Base-by-base conservation (phyloP, 495 filamentous ascomycete genomes). In the Trichocladium uniseriatum region DNA sequence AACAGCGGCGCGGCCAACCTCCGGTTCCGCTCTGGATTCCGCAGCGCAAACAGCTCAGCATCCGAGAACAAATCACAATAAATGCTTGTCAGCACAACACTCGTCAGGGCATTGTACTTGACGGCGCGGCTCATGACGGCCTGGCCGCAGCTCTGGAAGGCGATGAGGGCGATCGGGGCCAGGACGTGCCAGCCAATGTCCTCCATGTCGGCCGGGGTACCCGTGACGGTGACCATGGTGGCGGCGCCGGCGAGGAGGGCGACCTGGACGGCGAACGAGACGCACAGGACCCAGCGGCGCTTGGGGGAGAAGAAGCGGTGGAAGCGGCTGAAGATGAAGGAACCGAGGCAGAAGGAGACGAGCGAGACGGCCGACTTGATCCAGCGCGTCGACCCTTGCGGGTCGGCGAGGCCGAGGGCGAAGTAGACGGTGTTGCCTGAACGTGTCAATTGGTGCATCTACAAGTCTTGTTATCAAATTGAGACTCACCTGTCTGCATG, bases 21-120 rank as follows among this genome's bases (percentile, higher is more conserved):
- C 19, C 79, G 70, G 55, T 82, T 79, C 44, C 83, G 60, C 58
- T 86, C 79, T 7, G 63, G 64, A 53, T 83, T 79, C 5, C 64
- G 57, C 22, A 69, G 37, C 1, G 68, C 63, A 10, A 84, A 69
- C 11, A 86, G 49, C 16, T 77, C 71, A 29, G 69, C 69, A 45
- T 84, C 78, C 7, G 79, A 80, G 58, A 84, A 84, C 15, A 86
- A 54, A 59, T 88, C 84, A 55, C 80, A 83, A 63, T 84, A 86
- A 43, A 81, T 74, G 52, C 79, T 83, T 16, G 84, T 88, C 48
- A 87, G 61, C 21, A 86, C 83, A 10, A 86, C 82, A 57, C 79
- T 83, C 0, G 81, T 83, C 11, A 88, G 58, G 1, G 73, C 73
- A 37, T 74, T 76, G 51, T 77, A 79, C 55, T 76, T 68, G 52